Base-by-base conservation (phyloP, 768 basidiomycete species). In the Peribolospora baueri region DNA sequence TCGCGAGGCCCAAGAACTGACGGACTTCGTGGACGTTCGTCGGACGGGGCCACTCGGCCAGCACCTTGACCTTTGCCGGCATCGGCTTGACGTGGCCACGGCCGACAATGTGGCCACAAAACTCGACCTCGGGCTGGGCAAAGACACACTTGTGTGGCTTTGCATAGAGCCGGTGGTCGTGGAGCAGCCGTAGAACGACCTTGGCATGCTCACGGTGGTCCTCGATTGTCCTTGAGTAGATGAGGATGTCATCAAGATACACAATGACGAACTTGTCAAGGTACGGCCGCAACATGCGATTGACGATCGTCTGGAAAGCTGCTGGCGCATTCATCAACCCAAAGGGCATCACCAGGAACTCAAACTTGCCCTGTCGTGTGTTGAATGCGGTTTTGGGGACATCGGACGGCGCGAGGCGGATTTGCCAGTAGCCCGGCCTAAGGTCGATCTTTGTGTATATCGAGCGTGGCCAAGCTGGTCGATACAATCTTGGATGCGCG, bases 1-100 rank as follows among this genome's bases (percentile, higher is more conserved):
- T 74, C 3, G 64, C 60, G 55, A 75, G 73, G 3, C 71, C 71
- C 1, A 74, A 54, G 62, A 74, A 75, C 4, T 61, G 61, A 61
- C 69, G 68, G 2, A 72, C 52, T 36, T 72, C 62, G 41, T 65
- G 64, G 13, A 67, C 56, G 7, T 54, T 66, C 13, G 42, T 57
- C 0, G 71, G 72, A 2, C 39, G 52, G 0, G 68, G 71, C 73
- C 73, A 73, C 1, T 67, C 58, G 2, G 43, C 7, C 2, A 76
- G 63, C 0, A 64, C 67, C 5, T 67, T 48, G 37, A 76, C 58
- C 61, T 76, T 76, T 7, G 56, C 59, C 0, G 64, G 63, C 51
- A 70, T 66, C 71, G 74, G 73, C 13, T 46, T 41, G 45, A 73
- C 58, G 36, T 64, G 62, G 6, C 64, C 58, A 4, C 61, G 56